A percentile compares a stretch with the other conserved stretches of the same genome.
These are phyloP conservation scores for Coemansia reversa DNA, from an alignment of 192 early-diverging fungal genomes.

Conservation along the genomic window DNA sequence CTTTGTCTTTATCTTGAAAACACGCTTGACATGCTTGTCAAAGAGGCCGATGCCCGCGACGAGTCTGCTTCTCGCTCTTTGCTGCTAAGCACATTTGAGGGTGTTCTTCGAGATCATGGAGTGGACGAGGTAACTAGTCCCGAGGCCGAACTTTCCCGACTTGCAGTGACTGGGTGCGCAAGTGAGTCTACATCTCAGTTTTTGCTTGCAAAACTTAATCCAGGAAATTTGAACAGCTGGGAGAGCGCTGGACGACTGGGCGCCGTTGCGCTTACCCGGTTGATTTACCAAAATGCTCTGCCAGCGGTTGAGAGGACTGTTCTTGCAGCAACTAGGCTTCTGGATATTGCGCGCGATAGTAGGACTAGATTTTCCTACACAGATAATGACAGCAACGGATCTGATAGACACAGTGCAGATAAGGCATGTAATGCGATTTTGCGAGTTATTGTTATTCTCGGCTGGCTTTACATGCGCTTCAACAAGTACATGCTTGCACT, in stretches of 20 bases:
- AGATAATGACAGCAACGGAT: neutral
- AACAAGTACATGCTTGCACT: constrained; percentile 23
- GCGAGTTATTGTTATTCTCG: constrained; percentile 26
- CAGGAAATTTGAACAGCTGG: constrained; percentile 32
- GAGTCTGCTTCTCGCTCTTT: constrained; percentile 22
- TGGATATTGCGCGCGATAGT: constrained; percentile 13
- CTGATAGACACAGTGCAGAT: neutral
- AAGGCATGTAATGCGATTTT: constrained; percentile 4
- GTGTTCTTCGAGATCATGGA: constrained; percentile 42
- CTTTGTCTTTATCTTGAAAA: constrained; percentile 34
- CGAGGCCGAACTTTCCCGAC: constrained; percentile 31
- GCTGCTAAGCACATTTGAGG: constrained; percentile 21
- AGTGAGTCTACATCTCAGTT: constrained; percentile 52
- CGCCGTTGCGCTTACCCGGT: constrained; percentile 21
- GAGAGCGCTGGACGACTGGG: constrained; percentile 39
- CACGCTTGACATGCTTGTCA: constrained; percentile 12
- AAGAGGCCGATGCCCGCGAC: constrained; percentile 20
- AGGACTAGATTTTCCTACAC: neutral
- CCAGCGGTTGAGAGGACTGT: constrained; percentile 38
- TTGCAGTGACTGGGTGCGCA: constrained; percentile 35
- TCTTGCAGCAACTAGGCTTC: constrained; percentile 18
- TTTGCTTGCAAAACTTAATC: constrained; percentile 38
- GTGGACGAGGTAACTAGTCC: constrained; percentile 45
- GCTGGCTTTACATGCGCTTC: constrained; percentile 34
- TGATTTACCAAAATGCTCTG: constrained; percentile 35